Evolutionary conservation across 1,284 basidiomycete genomes (phyloP), one percentile per base, ranked within the genome.

Genomic region (Pholiota adiposa): DNA sequence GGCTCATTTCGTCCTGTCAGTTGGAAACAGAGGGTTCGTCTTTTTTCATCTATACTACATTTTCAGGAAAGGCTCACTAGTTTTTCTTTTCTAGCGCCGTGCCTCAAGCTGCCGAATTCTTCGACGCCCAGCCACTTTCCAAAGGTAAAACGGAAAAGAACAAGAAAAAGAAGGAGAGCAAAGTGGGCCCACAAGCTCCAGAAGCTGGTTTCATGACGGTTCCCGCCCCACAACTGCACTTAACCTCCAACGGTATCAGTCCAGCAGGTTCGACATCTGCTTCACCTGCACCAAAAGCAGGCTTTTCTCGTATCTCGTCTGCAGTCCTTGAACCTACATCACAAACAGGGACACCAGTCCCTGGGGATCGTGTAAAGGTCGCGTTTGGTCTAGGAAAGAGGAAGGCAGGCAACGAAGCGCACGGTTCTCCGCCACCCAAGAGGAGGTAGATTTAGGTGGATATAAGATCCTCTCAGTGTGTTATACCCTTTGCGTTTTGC

Each of bases 1-100:
- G 70, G 95, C 96, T 8, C 94, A 96, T 72, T 97, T 98, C 76
- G 91, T 97, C 7, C 75, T 98, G 60, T 94, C 92, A 0, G 93
- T 96, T 27, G 96, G 96, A 63, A 97, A 96, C 76, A 86, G 93
- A 83, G 93, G 93, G 90, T 94, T 72, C 51, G 89, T 82, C 19
- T 53, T 51, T 33, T 53, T 54, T 55, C 49, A 46, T 21, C 23
- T 16, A 31, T 41, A 27, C 2, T 50, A 19, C n/a, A 38, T 51
- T 34, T 54, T 29, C 23, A 9, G 54, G 31, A 36, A 54, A 51
- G 56, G 41, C 33, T 51, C 61, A 58, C 60, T 65, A 58, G 11
- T 16, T 55, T 58, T 64, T 27, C n/a, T 59, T 59, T 25, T 66
- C 1, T 62, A 93, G 92, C 60, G 90, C 91, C 57, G 92, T 93